phyloP scores from a whole-genome alignment of 257 asterid species.

The Verbena officinalis region DNA sequence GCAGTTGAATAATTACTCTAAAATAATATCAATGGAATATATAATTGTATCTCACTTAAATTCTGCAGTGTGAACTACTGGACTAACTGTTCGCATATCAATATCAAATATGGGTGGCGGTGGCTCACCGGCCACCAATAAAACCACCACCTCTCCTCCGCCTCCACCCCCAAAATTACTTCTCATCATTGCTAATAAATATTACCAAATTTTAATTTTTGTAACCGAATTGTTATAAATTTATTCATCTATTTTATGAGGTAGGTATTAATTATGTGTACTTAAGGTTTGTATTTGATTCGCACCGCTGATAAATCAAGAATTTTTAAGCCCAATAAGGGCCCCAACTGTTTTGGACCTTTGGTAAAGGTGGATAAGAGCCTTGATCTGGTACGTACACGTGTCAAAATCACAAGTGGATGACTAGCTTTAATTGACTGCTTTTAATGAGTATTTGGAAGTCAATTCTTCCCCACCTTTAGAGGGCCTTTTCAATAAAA shows the following conservation, averaged over 20 bases:
- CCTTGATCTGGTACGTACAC: slow-evolving; percentile 23
- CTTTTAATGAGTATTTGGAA: slow-evolving; percentile 33
- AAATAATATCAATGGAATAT: neutral
- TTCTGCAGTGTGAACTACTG: slow-evolving; percentile 21
- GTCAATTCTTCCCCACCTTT: slow-evolving; percentile 33
- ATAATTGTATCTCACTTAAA: neutral
- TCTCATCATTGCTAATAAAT: slow-evolving; percentile 19
- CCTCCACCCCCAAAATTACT: slow-evolving; percentile 25
- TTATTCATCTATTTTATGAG: slow-evolving; percentile 14
- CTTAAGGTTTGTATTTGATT: slow-evolving; percentile 15
- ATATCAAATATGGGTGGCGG: neutral
- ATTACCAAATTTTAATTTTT: slow-evolving; percentile 10
- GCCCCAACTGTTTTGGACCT: neutral
- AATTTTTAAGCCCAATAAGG: neutral
- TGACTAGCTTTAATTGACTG: slow-evolving; percentile 39
- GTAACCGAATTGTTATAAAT: slow-evolving; percentile 21
- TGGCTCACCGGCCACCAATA: slow-evolving; percentile 38
- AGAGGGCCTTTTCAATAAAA: slow-evolving; percentile 14
- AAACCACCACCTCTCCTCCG: slow-evolving; percentile 31
- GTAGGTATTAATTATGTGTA: slow-evolving; percentile 12
- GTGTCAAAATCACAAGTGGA: slow-evolving; percentile 35
- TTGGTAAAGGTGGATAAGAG: neutral
- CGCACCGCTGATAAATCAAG: slow-evolving; percentile 24
- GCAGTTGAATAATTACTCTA: neutral
- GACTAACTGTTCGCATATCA: slow-evolving; percentile 3